Evolutionary conservation across 2,329 filamentous ascomycete species (phyloP), one percentile per base, ranked within the genome.

Genomic region (Byssochlamys sp.): DNA sequence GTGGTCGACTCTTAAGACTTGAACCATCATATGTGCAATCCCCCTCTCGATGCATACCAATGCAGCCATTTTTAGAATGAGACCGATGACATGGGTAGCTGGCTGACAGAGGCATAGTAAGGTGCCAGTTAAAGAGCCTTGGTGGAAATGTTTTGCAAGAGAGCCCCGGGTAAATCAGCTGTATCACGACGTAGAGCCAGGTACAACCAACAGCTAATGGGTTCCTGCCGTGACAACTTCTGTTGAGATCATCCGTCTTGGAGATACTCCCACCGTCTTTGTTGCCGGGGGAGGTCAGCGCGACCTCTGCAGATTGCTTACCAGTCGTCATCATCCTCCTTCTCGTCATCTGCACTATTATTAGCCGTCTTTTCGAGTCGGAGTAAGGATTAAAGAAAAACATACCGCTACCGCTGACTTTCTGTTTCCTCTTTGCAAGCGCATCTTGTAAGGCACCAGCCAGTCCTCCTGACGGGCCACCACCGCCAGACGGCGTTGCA

Each of bases 361-460:
- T 33, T 31, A 55, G 26, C 55, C 4, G 51, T 29, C 26, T 29
- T 25, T 28, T 35, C 11, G 54, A 14, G 9, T 24, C n/a, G 19
- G 6, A 4, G 1, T 49, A 29, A 25, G 25, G 29, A 35, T 5
- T 31, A 57, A 56, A 54, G 9, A 55, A 55, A 51, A 12, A 87
- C 89, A 84, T 84, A 96, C 92, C 92, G 80, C 90, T 95, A 72
- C 89, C 87, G 76, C 89, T 90, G 71, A 96, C 92, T 80, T 95
- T 96, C 74, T 90, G 85, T 79, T 96, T 96, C 73, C 92, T 82
- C 76, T 89, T 88, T 69, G 87, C 84, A 66, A 91, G 74, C 58
- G 87, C 88, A 59, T 84, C 87, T 59, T 89, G 89, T 65, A 96
- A 76, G 53, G 90, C 91, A 76, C 88, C 90, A 25, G 90, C 90